Conservation (phyloP, 306 rosid species). For the Quercus berberidifolia region DNA sequence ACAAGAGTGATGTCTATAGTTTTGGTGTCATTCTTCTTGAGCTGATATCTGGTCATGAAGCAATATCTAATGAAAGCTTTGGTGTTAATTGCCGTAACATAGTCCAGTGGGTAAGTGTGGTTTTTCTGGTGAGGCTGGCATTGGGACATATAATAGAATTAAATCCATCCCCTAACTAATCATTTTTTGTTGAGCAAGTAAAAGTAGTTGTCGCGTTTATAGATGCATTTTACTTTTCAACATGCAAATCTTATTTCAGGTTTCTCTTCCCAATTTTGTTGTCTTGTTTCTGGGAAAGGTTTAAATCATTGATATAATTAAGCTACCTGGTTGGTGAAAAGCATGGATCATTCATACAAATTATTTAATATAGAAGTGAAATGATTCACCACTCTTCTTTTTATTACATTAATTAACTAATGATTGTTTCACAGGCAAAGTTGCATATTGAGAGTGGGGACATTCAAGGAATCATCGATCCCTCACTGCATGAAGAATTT, state of each 20-base stretch:
- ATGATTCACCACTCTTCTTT: neutral
- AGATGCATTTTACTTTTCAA: neutral
- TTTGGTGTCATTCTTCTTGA: conserved; percentile 98
- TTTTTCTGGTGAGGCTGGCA: conserved; percentile 13
- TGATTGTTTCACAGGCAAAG: conserved; percentile 63
- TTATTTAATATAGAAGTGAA: neutral
- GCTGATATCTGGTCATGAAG: conserved; percentile 97
- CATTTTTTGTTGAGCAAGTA: neutral
- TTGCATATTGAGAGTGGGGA: conserved; percentile 89
- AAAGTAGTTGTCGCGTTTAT: neutral
- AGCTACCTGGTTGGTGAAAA: too few relatives aligned
- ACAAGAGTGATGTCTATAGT: conserved; percentile 94
- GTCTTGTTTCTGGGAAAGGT: neutral
- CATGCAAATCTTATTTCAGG: neutral
- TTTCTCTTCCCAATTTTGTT: neutral
- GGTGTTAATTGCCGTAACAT: conserved; percentile 92
- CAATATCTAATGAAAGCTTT: conserved; percentile 87
- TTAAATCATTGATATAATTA: neutral
- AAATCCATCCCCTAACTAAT: neutral
- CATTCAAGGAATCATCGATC: conserved; percentile 92
- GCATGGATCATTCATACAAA: neutral
- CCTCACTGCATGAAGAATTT: conserved; percentile 50
- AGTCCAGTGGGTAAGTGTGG: conserved; percentile 88
- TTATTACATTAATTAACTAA: neutral
- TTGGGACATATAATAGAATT: neutral